Evolutionary conservation across 1,284 basidiomycete species (phyloP).

Genomic region (Trichosporon sp.): DNA sequence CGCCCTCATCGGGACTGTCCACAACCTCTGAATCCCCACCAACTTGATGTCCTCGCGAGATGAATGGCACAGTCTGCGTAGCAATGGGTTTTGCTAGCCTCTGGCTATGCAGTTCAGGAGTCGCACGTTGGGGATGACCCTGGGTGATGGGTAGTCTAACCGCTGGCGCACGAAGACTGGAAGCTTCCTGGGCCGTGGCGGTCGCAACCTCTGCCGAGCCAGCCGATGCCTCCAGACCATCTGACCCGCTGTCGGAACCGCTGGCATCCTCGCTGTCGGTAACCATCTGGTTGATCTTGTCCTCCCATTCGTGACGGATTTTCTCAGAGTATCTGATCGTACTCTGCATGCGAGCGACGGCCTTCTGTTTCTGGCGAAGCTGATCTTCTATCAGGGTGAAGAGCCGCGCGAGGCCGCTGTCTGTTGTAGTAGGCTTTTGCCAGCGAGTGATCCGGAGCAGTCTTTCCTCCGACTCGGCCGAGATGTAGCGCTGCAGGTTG

Average conservation of each 20-base stretch:
- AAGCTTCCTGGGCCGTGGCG: no score
- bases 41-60: no score
- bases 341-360: slow-evolving; percentile 94
- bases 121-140: no score
- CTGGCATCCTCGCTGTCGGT: slow-evolving; percentile 64
- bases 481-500: slow-evolving; percentile 86
- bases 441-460: slow-evolving; percentile 78
- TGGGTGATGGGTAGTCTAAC: no score
- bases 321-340: slow-evolving; percentile 97
- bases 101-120: no score
- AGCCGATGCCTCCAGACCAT: no score
- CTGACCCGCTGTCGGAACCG: slow-evolving; percentile 47
- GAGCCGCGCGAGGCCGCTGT: slow-evolving; percentile 78
- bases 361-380: slow-evolving; percentile 90
- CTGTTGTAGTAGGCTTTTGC: slow-evolving; percentile 80
- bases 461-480: slow-evolving; percentile 79
- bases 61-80: no score
- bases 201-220: no score
- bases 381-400: slow-evolving; percentile 83
- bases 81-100: no score
- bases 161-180: no score
- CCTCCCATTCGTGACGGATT: slow-evolving; percentile 96
- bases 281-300: slow-evolving; percentile 71
- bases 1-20: neutral
- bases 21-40: no score